Percentiles rank a stretch among this genome's conserved stretches.
Conservation (phyloP, 345 rosid genomes). For the Gossypium thurberi region DNA sequence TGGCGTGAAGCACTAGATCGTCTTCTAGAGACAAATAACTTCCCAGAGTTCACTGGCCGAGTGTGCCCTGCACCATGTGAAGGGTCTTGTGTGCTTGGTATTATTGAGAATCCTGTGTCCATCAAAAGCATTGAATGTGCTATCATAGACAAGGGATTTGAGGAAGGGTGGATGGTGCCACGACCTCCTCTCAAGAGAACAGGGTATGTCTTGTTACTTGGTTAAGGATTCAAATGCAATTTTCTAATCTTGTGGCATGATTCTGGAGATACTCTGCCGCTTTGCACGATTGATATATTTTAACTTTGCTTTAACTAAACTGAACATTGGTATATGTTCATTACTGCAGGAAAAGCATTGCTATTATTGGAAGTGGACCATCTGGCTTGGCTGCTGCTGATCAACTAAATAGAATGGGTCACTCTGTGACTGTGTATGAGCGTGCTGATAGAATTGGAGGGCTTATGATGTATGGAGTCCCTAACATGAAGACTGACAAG, state of each 20-base stretch:
- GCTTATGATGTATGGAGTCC: slow-evolving; percentile 99
- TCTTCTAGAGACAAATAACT: slow-evolving; percentile 93
- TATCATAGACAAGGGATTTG: slow-evolving; percentile 90
- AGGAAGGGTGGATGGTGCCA: slow-evolving; percentile 98
- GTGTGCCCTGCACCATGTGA: slow-evolving; percentile 99
- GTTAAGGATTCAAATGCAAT: background rate
- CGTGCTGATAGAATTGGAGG: slow-evolving; percentile 99
- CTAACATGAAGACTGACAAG: slow-evolving; percentile 98
- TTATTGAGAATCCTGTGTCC: slow-evolving; percentile 97
- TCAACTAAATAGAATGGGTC: slow-evolving; percentile 94
- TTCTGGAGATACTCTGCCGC: background rate
- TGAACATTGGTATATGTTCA: background rate
- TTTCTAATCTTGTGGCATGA: background rate
- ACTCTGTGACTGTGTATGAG: slow-evolving; percentile 85
- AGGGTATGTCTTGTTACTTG: slow-evolving; percentile 45
- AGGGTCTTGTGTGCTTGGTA: slow-evolving; percentile 99
- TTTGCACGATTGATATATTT: background rate
- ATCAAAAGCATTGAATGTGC: slow-evolving; percentile 89
- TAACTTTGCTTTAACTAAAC: background rate
- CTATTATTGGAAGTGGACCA: slow-evolving; percentile 92
- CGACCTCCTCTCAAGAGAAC: slow-evolving; percentile 82
- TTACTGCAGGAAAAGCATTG: slow-evolving; percentile 67
- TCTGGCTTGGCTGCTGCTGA: slow-evolving; percentile 98
- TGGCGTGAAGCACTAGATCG: slow-evolving; percentile 98
- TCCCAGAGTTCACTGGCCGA: slow-evolving; percentile 98